Evolutionary conservation across 2,329 filamentous ascomycete species (phyloP).

Genomic region (Alternaria triticina): DNA sequence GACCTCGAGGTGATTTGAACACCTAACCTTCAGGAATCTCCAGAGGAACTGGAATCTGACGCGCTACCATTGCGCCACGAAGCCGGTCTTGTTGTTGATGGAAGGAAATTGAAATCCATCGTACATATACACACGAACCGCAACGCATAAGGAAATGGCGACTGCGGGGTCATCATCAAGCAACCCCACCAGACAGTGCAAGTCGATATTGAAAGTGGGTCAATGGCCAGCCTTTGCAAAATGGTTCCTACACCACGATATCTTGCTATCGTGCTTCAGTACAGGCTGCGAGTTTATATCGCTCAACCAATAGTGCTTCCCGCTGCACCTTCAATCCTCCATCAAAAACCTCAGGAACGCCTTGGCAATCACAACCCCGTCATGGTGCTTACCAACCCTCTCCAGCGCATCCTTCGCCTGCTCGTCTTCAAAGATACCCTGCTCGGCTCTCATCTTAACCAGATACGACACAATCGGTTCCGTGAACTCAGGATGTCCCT

Average conservation of each 20-base stretch:
- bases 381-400: conserved; percentile 71
- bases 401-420: conserved; percentile 72
- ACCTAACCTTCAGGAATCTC: conserved; percentile 19
- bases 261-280: not conserved
- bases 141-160: too few relatives aligned
- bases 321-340: conserved; percentile 53
- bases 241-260: not conserved
- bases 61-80: conserved; percentile 21
- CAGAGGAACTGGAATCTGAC: conserved; percentile 19
- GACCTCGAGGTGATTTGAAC: conserved; percentile 21
- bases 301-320: not conserved
- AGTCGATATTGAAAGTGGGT: not conserved
- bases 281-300: not conserved
- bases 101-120: not conserved
- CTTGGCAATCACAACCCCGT: conserved; percentile 76
- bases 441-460: conserved; percentile 66
- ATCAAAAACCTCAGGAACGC: conserved; percentile 79
- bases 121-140: too few relatives aligned
- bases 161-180: not conserved
- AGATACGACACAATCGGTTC: conserved; percentile 73
- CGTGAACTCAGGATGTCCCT: conserved; percentile 87
- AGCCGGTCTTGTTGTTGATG: conserved; percentile 11
- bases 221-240: not conserved
- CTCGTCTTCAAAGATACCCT: conserved; percentile 73
- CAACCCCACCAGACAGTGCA: not conserved